Base-by-base conservation (phyloP, 768 basidiomycete species). In the Amanita muscaria region DNA sequence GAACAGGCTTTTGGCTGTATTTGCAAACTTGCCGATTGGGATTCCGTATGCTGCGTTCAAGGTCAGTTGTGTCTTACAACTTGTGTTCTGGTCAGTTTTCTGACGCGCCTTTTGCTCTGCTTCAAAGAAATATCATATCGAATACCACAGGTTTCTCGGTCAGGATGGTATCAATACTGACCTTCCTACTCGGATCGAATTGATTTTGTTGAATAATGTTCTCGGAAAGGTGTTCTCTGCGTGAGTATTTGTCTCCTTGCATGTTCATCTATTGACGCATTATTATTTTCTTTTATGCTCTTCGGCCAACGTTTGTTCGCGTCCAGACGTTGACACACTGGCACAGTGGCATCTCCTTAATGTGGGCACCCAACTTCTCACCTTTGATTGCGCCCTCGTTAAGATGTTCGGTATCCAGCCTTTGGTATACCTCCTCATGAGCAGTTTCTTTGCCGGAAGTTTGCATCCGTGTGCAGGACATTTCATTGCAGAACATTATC, bases 211-310 rank as follows among this genome's bases (percentile, higher is more conserved):
- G 49, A 91, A 92, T 64, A 97, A 96, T 57, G 94, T 98, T 7
- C 77, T 96, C 11, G 96, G 96, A 25, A 99, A 99, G 62, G 89
- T 93, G 1, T 97, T 99, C 64, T 99, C 98, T 61, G 88, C 89
- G 91, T 94, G 55, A 49, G 85, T 40, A 11, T 29, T 27, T 47
- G 37, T 36, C 5, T 27, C 25, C 40, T 35, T 29, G 30, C 7
- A 11, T 39, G 10, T 22, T n/a, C 23, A 38, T 14, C 10, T 48
- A 5, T 12, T 36, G 2, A 19, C 37, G 7, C 57, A 94, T 92
- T 32, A 94, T 89, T n/a, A n/a, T 2, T 99, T 64, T 99, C 46
- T 99, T 99, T 69, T 99, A 99, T 61, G 96, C 96, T 34, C 73
- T 99, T 45, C 85, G 96, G 25, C 96, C 96, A 1, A 87, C 87